Evolutionary conservation across 768 basidiomycete species (phyloP).

Genomic region (Boletus sensibilis): DNA sequence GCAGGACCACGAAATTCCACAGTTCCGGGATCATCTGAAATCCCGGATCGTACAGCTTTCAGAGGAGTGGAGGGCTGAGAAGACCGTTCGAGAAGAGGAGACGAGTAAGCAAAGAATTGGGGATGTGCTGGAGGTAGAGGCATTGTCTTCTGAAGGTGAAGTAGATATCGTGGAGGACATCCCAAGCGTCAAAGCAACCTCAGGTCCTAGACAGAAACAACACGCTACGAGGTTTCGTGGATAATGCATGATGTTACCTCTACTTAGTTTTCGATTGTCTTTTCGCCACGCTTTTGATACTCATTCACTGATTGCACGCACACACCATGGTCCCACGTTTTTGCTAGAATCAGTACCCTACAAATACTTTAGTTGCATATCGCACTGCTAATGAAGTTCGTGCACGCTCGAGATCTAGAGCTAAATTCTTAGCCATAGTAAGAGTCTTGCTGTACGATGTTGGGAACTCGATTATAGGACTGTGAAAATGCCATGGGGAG

Average conservation of each 20-base stretch:
- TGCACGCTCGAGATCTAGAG: neutral
- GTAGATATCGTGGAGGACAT: constrained; percentile 40
- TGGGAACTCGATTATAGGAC: neutral
- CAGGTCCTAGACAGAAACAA: constrained; percentile 14
- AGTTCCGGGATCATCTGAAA: constrained; percentile 46
- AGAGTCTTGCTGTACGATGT: no score
- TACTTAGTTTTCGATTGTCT: constrained; percentile 3
- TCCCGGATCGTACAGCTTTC: constrained; percentile 48
- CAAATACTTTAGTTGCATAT: constrained; percentile 12
- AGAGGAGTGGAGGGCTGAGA: constrained; percentile 49
- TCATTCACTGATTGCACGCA: constrained; percentile 5
- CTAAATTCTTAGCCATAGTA: neutral
- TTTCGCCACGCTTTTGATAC: constrained; percentile 1
- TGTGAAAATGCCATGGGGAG: neutral
- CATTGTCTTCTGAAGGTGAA: constrained; percentile 38
- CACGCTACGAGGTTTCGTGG: constrained; percentile 29
- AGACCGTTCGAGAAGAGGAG: constrained; percentile 38
- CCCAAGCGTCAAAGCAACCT: constrained; percentile 6
- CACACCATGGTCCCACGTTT: neutral
- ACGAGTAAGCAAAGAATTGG: constrained; percentile 30
- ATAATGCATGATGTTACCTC: constrained; percentile 12
- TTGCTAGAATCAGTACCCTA: constrained; percentile 21
- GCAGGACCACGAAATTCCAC: constrained; percentile 47
- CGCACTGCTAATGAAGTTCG: constrained; percentile 12
- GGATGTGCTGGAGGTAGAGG: constrained; percentile 15